Percentiles rank a stretch among this genome's conserved stretches.
phyloP scores from a whole-genome alignment of 139 green algal genomes.

The Picochlorum costavermella region DNA sequence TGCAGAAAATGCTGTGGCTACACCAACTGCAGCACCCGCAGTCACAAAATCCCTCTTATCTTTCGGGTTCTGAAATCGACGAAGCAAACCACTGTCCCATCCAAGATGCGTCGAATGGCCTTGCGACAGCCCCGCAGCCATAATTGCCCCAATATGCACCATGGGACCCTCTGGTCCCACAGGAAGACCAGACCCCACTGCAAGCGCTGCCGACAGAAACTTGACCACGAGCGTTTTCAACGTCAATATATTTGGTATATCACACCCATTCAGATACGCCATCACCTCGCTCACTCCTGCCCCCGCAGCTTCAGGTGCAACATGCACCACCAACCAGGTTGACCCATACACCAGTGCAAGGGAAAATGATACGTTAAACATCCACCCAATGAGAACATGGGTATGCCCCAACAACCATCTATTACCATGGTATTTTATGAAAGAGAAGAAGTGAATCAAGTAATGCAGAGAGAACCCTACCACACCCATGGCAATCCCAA shows the following conservation, averaged over 20 bases:
- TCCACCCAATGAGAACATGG: constrained; percentile 50
- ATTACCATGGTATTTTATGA: constrained; percentile 62
- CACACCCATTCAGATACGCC: constrained; percentile 82
- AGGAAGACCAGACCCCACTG: constrained; percentile 68
- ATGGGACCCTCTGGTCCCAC: constrained; percentile 83
- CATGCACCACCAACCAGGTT: constrained; percentile 59
- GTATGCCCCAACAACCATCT: constrained; percentile 43
- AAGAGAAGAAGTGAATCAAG: constrained; percentile 50
- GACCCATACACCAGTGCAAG: constrained; percentile 52
- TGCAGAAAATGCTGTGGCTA: constrained; percentile 73
- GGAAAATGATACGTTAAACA: constrained; percentile 68
- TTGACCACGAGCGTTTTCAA: constrained; percentile 75
- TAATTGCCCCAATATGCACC: constrained; percentile 74
- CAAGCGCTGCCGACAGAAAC: constrained; percentile 57
- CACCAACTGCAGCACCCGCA: constrained; percentile 66
- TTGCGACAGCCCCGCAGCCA: constrained; percentile 54
- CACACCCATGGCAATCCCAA: constrained; percentile 60
- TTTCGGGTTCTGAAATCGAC: constrained; percentile 77
- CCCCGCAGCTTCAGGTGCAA: constrained; percentile 56
- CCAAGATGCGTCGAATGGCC: constrained; percentile 74
- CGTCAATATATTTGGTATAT: constrained; percentile 74
- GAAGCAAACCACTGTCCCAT: constrained; percentile 57
- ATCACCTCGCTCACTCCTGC: constrained; percentile 76
- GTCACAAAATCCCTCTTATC: constrained; percentile 89
- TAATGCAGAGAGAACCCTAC: constrained; percentile 63